phyloP scores from a whole-genome alignment of 106 monocot species.

The Dendrobium catenatum region DNA sequence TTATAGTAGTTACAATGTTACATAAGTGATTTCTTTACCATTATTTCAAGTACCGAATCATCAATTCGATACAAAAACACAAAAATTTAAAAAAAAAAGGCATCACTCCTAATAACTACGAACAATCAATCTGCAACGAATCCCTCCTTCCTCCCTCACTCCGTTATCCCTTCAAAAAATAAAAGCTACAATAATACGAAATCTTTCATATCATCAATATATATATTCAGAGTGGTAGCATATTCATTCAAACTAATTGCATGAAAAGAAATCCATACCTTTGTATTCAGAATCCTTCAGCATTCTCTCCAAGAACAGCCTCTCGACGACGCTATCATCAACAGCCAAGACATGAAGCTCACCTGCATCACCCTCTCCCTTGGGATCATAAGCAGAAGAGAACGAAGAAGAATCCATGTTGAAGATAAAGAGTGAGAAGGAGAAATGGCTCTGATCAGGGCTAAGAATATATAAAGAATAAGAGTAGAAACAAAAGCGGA shows the following conservation, averaged over 20 bases:
- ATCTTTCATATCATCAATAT: not conserved
- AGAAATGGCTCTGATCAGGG: not conserved
- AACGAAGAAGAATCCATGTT: not conserved
- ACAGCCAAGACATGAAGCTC: constrained; percentile 16
- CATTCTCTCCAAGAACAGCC: constrained; percentile 14
- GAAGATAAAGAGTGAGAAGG: not conserved
- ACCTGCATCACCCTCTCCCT: not conserved
- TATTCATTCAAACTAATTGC: not conserved
- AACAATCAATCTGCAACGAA: not conserved
- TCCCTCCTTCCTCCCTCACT: too few species aligned
- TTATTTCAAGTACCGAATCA: not conserved
- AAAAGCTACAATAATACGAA: not conserved
- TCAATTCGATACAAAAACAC: not conserved
- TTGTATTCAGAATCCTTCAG: constrained; percentile 13
- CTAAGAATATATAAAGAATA: not conserved
- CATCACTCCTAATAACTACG: not conserved
- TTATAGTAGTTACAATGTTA: too few species aligned
- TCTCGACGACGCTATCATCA: constrained; percentile 16
- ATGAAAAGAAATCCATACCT: constrained; percentile 2
- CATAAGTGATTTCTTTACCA: too few species aligned
- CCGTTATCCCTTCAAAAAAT: too few species aligned
- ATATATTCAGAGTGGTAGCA: not conserved
- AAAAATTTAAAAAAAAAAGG: not conserved
- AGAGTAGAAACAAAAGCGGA: not conserved
- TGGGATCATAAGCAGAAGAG: not conserved